A percentile compares a stretch with the other conserved stretches of the same genome.
Conservation (phyloP, 1,139 yeast genomes). For the Magnusiomyces paraingens region DNA sequence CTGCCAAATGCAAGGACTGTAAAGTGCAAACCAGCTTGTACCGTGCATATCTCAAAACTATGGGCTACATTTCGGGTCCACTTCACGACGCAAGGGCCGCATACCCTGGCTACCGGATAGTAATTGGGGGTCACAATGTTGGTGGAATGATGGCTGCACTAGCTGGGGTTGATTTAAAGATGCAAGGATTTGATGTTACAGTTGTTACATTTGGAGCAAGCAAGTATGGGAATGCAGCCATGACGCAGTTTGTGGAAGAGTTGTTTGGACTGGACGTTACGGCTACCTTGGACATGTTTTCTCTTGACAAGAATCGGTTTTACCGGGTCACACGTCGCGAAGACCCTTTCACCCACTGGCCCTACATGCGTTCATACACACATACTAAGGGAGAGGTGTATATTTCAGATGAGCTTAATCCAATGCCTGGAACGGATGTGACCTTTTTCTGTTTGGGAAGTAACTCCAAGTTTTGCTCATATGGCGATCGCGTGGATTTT, state of each 20-base stretch:
- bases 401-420: conserved; percentile 11
- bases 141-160: conserved; percentile 66
- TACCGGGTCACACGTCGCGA: conserved; percentile 18
- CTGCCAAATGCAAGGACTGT: conserved; percentile 42
- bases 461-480: conserved; percentile 10
- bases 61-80: conserved; percentile 34
- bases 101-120: conserved; percentile 44
- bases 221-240: conserved; percentile 48
- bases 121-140: conserved; percentile 62
- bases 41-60: conserved; percentile 32
- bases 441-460: conserved; percentile 15
- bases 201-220: conserved; percentile 59
- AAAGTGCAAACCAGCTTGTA: conserved; percentile 54
- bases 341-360: conserved; percentile 16
- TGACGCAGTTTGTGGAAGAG: conserved; percentile 47
- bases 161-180: conserved; percentile 51
- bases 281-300: not conserved
- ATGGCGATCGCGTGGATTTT: conserved; percentile 2
- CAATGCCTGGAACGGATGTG: conserved; percentile 10
- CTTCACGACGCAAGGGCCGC: conserved; percentile 26
- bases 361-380: conserved; percentile 13
- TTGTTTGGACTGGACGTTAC: conserved; percentile 30
- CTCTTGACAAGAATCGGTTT: not conserved
- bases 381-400: conserved; percentile 18
- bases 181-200: conserved; percentile 46